A percentile compares a stretch with the other conserved stretches of the same genome.
Evolutionary conservation across 2,329 filamentous ascomycete genomes (phyloP).

Genomic region (Botrytis aclada): DNA sequence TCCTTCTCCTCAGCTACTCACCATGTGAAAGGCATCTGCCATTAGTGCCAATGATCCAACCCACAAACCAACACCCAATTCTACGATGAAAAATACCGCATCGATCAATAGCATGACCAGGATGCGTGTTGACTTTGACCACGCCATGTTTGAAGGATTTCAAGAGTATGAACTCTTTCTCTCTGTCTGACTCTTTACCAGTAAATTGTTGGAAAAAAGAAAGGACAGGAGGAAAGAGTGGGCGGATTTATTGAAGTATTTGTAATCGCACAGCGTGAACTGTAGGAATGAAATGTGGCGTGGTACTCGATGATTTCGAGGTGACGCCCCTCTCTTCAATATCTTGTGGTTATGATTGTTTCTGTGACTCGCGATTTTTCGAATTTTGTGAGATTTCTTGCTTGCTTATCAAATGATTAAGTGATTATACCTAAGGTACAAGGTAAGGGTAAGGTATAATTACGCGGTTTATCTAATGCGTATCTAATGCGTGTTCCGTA

Average conservation of each 20-base stretch:
- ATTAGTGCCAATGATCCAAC: constrained; percentile 91
- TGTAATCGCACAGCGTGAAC: background rate
- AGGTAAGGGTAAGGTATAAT: background rate
- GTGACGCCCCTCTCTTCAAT: background rate
- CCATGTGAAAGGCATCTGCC: constrained; percentile 98
- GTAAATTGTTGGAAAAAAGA: background rate
- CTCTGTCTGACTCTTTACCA: background rate
- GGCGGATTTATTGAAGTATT: background rate
- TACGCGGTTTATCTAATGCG: background rate
- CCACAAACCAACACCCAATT: constrained; percentile 79
- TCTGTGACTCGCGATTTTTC: background rate
- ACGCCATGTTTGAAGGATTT: constrained; percentile 59
- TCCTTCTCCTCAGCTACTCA: constrained; percentile 41
- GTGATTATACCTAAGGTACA: too few relatives aligned
- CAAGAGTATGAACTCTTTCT: background rate
- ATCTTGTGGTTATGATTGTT: background rate
- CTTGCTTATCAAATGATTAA: background rate
- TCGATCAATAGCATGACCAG: constrained; percentile 91
- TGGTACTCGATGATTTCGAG: background rate
- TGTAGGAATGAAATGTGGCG: background rate
- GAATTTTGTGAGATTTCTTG: background rate
- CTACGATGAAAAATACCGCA: constrained; percentile 82
- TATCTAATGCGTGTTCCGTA: background rate
- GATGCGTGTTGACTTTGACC: constrained; percentile 91
- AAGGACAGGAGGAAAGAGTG: background rate